These are phyloP conservation scores for Fusarium sp. DNA, from an alignment of 2,329 filamentous ascomycete genomes.

Conservation along the genomic window DNA sequence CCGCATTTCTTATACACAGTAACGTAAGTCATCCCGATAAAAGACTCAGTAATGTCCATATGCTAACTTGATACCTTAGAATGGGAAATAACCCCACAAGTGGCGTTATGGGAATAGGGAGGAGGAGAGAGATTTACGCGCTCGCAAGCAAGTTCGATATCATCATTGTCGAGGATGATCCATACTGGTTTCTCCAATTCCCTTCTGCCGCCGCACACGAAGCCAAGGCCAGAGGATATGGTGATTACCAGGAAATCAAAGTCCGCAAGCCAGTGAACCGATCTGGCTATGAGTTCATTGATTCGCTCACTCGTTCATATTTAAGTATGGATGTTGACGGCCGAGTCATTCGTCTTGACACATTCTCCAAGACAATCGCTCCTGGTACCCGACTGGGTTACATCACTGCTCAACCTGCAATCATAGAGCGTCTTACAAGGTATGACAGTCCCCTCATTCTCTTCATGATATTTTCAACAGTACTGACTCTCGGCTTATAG, in stretches of 20 bases:
- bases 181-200: slow-evolving; percentile 95
- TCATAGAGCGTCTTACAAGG: slow-evolving; percentile 75
- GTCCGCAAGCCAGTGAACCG: slow-evolving; percentile 50
- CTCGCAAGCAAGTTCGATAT: slow-evolving; percentile 87
- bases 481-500: slow-evolving; percentile 52
- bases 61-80: slow-evolving; percentile 7
- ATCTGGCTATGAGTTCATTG: slow-evolving; percentile 80
- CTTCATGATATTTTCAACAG: background rate
- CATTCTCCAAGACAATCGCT: slow-evolving; percentile 92
- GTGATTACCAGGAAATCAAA: slow-evolving; percentile 47
- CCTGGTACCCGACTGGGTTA: slow-evolving; percentile 91
- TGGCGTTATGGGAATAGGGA: slow-evolving; percentile 76
- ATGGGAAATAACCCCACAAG: slow-evolving; percentile 88
- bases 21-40: slow-evolving; percentile 67
- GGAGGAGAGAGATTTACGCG: slow-evolving; percentile 82
- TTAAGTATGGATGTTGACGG: slow-evolving; percentile 85
- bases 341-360: slow-evolving; percentile 88
- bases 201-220: slow-evolving; percentile 71
- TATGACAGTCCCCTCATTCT: slow-evolving; percentile 7
- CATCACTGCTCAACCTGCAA: slow-evolving; percentile 84
- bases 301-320: slow-evolving; percentile 85
- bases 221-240: slow-evolving; percentile 59
- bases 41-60: background rate
- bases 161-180: slow-evolving; percentile 92
- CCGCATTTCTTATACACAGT: slow-evolving; percentile 92